These are phyloP conservation scores for Ocimum tenuiflorum DNA, from an alignment of 257 asterid genomes.

Conservation along the genomic window DNA sequence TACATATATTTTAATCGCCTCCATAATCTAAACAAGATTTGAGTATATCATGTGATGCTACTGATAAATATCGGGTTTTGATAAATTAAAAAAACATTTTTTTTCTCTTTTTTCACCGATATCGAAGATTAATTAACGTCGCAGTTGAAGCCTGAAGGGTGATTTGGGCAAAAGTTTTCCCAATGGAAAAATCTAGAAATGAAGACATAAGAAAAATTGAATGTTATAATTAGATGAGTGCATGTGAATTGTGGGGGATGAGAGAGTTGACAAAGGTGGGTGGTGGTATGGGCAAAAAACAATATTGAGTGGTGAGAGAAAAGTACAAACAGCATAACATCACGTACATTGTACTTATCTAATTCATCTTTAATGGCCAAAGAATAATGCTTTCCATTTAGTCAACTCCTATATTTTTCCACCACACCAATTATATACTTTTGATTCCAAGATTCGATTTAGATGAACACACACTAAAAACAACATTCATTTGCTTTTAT, in stretches of 20 bases:
- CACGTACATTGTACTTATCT: conserved; percentile 19
- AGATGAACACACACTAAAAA: too few relatives aligned
- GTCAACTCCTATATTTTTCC: conserved; percentile 22
- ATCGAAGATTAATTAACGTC: too few relatives aligned
- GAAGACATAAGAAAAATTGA: background rate
- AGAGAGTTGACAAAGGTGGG: conserved; percentile 19
- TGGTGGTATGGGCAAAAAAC: background rate
- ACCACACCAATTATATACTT: background rate
- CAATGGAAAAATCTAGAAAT: background rate
- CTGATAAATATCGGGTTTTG: too few relatives aligned
- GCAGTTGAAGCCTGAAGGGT: too few relatives aligned
- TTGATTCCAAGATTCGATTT: background rate
- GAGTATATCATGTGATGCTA: too few relatives aligned
- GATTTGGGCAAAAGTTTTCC: too few relatives aligned
- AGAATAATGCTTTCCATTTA: background rate
- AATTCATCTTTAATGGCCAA: background rate
- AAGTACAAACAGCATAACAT: background rate
- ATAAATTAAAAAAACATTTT: too few relatives aligned
- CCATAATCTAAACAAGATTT: too few relatives aligned
- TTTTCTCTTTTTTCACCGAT: too few relatives aligned
- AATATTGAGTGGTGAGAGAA: background rate
- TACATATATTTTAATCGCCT: too few relatives aligned
- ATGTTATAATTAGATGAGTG: background rate
- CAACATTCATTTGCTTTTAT: too few relatives aligned
- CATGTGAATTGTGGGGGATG: background rate